phyloP scores from a whole-genome alignment of 768 basidiomycete genomes.

The Trametes maxima region DNA sequence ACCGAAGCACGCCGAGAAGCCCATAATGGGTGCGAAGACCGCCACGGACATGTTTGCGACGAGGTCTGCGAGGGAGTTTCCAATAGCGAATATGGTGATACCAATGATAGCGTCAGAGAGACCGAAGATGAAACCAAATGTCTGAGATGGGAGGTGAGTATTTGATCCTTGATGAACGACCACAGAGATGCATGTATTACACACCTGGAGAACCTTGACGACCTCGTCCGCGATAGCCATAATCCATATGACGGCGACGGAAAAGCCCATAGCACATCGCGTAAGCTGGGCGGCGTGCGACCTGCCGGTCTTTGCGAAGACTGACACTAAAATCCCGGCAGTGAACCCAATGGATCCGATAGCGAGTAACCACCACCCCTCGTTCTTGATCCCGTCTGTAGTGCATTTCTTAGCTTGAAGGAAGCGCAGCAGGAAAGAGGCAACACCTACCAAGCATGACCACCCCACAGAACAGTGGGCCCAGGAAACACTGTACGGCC shows the following conservation, averaged over 20 bases:
- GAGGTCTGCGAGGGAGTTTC: conserved; percentile 94
- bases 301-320: conserved; percentile 61
- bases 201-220: conserved; percentile 83
- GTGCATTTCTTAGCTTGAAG: background rate
- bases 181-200: background rate
- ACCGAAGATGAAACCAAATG: conserved; percentile 92
- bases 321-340: conserved; percentile 54
- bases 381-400: conserved; percentile 48
- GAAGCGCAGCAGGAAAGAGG: background rate
- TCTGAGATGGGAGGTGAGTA: conserved; percentile 44
- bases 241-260: conserved; percentile 93
- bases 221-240: conserved; percentile 98
- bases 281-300: conserved; percentile 61
- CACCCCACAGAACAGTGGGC: conserved; percentile 73
- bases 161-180: background rate
- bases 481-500: conserved; percentile 79
- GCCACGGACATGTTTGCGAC: conserved; percentile 98
- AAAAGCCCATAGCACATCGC: conserved; percentile 89
- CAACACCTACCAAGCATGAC: conserved; percentile 72
- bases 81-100: conserved; percentile 93
- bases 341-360: conserved; percentile 56
- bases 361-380: conserved; percentile 56
- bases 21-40: conserved; percentile 92
- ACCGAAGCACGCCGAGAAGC: conserved; percentile 93
- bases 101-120: conserved; percentile 97